Evolutionary conservation across 768 basidiomycete species (phyloP).

Genomic region (Kwoniella pini): DNA sequence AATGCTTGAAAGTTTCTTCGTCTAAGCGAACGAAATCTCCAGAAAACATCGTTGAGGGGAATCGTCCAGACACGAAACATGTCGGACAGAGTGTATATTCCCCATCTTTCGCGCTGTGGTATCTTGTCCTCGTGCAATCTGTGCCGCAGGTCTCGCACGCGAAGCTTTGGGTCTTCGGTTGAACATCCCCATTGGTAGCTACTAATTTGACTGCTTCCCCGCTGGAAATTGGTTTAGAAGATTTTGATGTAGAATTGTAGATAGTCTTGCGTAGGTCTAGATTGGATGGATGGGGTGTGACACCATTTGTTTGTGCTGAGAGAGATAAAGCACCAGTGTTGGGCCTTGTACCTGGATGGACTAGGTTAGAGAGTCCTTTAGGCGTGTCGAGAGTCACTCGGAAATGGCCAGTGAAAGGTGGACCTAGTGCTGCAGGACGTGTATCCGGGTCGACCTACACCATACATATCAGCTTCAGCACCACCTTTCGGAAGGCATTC

Average conservation of each 20-base stretch:
- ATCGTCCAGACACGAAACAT: conserved; percentile 95
- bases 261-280: conserved; percentile 85
- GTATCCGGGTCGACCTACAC: conserved; percentile 94
- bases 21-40: conserved; percentile 79
- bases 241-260: conserved; percentile 76
- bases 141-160: conserved; percentile 93
- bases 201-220: conserved; percentile 63
- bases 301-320: conserved; percentile 41
- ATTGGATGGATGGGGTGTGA: conserved; percentile 54
- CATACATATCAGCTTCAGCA: not conserved
- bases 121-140: conserved; percentile 83
- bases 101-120: conserved; percentile 89
- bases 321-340: conserved; percentile 58
- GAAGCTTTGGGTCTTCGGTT: conserved; percentile 59
- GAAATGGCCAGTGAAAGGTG: conserved; percentile 98
- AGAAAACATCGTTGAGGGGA: conserved; percentile 92
- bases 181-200: conserved; percentile 57
- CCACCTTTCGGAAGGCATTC: not conserved
- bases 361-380: conserved; percentile 84
- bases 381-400: conserved; percentile 96
- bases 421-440: conserved; percentile 87
- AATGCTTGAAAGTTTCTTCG: conserved; percentile 52
- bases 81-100: conserved; percentile 85
- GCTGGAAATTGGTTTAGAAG: conserved; percentile 69
- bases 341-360: conserved; percentile 62